These are phyloP conservation scores for Nothophaeocryptopus gaeumannii DNA, from an alignment of 2,329 filamentous ascomycete genomes.

Conservation along the genomic window DNA sequence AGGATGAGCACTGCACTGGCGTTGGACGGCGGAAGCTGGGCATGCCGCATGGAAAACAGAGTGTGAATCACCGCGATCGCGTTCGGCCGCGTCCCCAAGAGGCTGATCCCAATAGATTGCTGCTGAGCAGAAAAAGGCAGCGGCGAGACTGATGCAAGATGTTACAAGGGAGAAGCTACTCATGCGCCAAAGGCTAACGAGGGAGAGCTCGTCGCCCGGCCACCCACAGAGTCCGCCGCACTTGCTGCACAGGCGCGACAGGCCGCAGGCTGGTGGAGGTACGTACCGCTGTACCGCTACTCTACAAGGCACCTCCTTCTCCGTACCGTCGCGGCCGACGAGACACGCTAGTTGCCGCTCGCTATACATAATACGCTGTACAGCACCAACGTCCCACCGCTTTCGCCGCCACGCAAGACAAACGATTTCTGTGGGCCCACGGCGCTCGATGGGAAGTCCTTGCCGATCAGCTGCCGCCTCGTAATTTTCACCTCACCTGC, in stretches of 20 bases:
- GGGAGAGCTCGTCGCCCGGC: not conserved
- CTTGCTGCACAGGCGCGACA: conserved; percentile 3
- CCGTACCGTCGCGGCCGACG: conserved; percentile 6
- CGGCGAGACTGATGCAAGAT: conserved; percentile 19
- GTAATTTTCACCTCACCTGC: conserved; percentile 9
- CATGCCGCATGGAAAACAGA: conserved; percentile 10
- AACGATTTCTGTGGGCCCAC: not conserved
- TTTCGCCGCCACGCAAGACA: not conserved
- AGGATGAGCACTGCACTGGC: conserved; percentile 1
- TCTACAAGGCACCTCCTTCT: not conserved
- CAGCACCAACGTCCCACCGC: no score
- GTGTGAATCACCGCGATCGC: conserved; percentile 17
- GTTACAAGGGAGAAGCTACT: conserved; percentile 13
- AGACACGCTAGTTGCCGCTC: conserved; percentile 8
- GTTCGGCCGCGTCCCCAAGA: conserved; percentile 14
- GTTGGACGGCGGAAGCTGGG: not conserved
- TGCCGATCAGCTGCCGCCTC: conserved; percentile 9
- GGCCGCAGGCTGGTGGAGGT: conserved; percentile 4
- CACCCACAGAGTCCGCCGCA: conserved; percentile 10
- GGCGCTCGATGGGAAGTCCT: conserved; percentile 1
- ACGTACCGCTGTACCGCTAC: conserved; percentile 4
- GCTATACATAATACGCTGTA: conserved; percentile 2
- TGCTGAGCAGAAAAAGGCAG: conserved; percentile 6
- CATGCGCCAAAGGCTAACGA: conserved; percentile 12
- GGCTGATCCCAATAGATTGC: conserved; percentile 23